Base-by-base conservation (phyloP, 805 yeast genomes). In the Ogataea saltuana region DNA sequence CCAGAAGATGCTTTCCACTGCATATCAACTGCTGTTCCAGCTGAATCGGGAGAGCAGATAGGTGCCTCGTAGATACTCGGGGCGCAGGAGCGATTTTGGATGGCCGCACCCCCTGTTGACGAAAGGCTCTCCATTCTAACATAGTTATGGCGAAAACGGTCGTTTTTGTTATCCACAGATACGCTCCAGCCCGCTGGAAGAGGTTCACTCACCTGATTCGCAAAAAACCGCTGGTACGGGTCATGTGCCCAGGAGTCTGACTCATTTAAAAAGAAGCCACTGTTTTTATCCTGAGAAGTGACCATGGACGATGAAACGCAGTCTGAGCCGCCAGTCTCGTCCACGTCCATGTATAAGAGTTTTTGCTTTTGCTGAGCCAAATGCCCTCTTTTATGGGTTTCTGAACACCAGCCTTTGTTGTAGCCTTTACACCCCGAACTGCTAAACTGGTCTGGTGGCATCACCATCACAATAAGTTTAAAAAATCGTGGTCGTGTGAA, bases 171-270 rank as follows among this genome's bases (percentile, higher is more conserved):
- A 1, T 48, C 50, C 11, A 50, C 33, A 2, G 54, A 49, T 9
- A 36, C 35, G 8, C 33, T 22, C 59, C 59, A 56, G 9, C 50
- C 45, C 7, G 23, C 30, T 1, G 59, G 59, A 2, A 56, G 33
- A 2, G 46, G 41, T 28, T 55, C 56, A 8, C 39, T 39, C 2
- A 29, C 4, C 16, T 30, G 21, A 17, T 31, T 17, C 7, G 61
- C 61, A 31, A 56, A 56, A 34, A 32, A 55, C 7, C 61, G 46
- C 33, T 56, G 61, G 35, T 56, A 56, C 5, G 61, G 61, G 44
- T 58, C 58, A 19, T 48, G 51, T 3, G 53, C 54, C 61, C 61
- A 56, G n/a, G 18, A 23, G 8, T 46, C 49, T 9, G 29, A 29
- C 9, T 48, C 46, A 12, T 39, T 31, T 13, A 51, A 28, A 16